These are phyloP conservation scores for Diaporthe velutina DNA, from an alignment of 2,329 filamentous ascomycete species.

Conservation along the genomic window DNA sequence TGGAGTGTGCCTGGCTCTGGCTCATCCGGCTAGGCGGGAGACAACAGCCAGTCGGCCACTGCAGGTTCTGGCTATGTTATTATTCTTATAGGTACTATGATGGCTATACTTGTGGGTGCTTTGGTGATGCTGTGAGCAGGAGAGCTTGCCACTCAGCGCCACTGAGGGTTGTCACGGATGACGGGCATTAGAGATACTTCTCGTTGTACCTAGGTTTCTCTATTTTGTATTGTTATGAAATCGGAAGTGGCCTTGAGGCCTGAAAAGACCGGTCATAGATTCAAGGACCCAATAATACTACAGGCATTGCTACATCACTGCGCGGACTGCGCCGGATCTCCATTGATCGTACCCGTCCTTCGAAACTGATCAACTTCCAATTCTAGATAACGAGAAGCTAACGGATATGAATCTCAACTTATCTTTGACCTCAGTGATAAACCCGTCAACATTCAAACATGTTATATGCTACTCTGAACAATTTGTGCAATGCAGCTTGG, in stretches of 20 bases:
- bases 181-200: neutral
- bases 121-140: constrained; percentile 9
- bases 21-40: neutral
- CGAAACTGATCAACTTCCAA: neutral
- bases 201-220: neutral
- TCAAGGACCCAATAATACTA: neutral
- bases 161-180: neutral
- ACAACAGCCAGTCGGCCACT: neutral
- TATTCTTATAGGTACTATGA: neutral
- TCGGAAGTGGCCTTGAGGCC: neutral
- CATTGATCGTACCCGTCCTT: neutral
- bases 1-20: constrained; percentile 54
- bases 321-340: neutral
- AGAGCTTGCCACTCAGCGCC: neutral
- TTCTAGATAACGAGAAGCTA: too few relatives aligned
- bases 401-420: too few relatives aligned
- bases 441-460: too few relatives aligned
- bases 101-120: constrained; percentile 2
- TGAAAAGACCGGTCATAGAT: neutral
- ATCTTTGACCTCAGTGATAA: too few relatives aligned
- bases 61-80: neutral
- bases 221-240: neutral
- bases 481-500: too few relatives aligned
- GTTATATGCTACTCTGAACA: too few relatives aligned
- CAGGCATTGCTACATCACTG: neutral